Evolutionary conservation across 257 asterid species (phyloP).

Genomic region (Solanum dulcamara): DNA sequence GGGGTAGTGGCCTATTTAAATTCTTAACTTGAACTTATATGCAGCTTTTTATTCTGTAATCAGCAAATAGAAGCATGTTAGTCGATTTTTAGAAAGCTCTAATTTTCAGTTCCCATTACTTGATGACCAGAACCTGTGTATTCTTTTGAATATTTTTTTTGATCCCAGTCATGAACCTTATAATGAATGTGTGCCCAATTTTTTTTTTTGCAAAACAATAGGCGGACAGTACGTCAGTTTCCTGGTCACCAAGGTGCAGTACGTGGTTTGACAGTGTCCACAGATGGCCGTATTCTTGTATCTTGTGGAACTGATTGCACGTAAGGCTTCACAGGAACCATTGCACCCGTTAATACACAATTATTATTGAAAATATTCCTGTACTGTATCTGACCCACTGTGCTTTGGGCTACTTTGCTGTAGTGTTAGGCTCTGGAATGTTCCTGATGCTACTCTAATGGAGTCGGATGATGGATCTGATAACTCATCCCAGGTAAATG

Average conservation of each 20-base stretch:
- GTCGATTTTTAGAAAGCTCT: not conserved
- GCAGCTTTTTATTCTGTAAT: not conserved
- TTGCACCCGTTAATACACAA: not conserved
- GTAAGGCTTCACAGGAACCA: conserved; percentile 27
- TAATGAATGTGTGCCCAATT: not conserved
- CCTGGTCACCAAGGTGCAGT: conserved; percentile 97
- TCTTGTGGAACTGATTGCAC: conserved; percentile 96
- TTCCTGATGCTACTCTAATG: conserved; percentile 49
- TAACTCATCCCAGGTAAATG: conserved; percentile 35
- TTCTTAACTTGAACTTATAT: not conserved
- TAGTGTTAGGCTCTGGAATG: conserved; percentile 92
- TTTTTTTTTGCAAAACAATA: conserved; percentile 1
- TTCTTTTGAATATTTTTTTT: not conserved
- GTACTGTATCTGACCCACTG: not conserved
- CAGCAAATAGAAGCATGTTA: not conserved
- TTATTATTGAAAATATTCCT: not conserved
- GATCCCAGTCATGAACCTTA: not conserved
- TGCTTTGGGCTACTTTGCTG: conserved; percentile 3
- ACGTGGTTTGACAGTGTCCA: conserved; percentile 70
- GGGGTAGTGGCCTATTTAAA: not conserved
- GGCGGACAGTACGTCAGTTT: conserved; percentile 82
- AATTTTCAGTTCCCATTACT: not conserved
- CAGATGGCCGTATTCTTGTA: conserved; percentile 80
- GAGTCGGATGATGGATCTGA: conserved; percentile 22
- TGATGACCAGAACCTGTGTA: not conserved